Percentiles rank a stretch among this genome's conserved stretches.
Conservation (phyloP, 345 rosid genomes). For the Populus davidiana region DNA sequence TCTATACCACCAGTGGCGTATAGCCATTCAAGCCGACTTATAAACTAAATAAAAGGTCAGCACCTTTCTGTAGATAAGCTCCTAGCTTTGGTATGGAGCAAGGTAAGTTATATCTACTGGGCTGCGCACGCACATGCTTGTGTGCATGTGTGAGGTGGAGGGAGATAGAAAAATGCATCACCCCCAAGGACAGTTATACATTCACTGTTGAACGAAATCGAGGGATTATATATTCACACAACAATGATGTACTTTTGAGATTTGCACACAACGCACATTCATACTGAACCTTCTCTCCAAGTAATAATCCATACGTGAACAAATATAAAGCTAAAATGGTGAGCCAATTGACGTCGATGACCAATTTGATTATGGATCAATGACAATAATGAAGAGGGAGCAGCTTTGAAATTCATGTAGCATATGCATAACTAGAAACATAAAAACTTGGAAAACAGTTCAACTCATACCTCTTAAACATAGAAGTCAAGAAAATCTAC, state of each 20-base stretch:
- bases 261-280: neutral
- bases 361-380: neutral
- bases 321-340: neutral
- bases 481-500: slow-evolving; percentile 19
- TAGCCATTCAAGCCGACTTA: neutral
- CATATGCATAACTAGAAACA: neutral
- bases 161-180: neutral
- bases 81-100: neutral
- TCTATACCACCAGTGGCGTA: neutral
- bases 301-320: neutral
- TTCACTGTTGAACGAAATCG: neutral
- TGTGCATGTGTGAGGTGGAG: neutral
- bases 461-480: slow-evolving; percentile 22
- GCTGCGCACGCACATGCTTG: neutral
- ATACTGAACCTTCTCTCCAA: neutral
- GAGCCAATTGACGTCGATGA: neutral
- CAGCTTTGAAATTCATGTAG: neutral
- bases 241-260: neutral
- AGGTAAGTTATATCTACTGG: neutral
- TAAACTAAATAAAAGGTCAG: neutral
- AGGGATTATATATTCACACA: neutral
- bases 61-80: neutral
- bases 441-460: slow-evolving; percentile 3
- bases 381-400: neutral
- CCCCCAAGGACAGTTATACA: neutral